Evolutionary conservation across 768 basidiomycete species (phyloP).

Genomic region (Tulasnella sp.): DNA sequence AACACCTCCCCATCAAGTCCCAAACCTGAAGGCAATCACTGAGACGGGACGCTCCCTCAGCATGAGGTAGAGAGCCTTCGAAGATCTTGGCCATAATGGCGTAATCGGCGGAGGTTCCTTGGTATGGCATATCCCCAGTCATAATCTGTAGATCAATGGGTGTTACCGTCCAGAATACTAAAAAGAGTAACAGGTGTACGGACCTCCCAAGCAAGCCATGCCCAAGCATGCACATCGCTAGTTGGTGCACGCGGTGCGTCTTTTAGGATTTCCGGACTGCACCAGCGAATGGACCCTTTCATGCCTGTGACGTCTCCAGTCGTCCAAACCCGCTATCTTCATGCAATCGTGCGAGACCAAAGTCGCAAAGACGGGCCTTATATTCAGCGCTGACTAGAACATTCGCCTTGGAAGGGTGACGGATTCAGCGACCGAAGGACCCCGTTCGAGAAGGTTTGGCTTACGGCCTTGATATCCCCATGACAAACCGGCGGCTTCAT

Average conservation of each 20-base stretch:
- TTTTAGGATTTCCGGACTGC: neutral
- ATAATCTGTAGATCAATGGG: neutral
- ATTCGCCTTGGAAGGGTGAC: neutral
- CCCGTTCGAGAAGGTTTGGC: too few relatives aligned
- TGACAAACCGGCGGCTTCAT: too few relatives aligned
- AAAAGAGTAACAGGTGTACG: neutral
- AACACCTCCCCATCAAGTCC: neutral
- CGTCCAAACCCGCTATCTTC: neutral
- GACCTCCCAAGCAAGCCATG: neutral
- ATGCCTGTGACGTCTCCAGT: slow-evolving; percentile 1
- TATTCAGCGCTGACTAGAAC: too few relatives aligned
- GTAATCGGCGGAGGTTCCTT: neutral
- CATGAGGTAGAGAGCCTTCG: neutral
- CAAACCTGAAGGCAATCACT: neutral
- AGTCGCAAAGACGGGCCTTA: neutral
- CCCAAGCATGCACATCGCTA: slow-evolving; percentile 7
- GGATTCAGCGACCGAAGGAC: too few relatives aligned
- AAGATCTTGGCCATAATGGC: neutral
- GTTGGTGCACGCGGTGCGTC: neutral
- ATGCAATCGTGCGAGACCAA: neutral
- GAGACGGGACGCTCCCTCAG: neutral
- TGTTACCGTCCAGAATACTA: neutral
- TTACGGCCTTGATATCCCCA: too few relatives aligned
- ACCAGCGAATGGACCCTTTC: slow-evolving; percentile 4
- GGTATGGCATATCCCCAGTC: neutral